Conservation (phyloP, 768 basidiomycete species). For the Suillus lakei region DNA sequence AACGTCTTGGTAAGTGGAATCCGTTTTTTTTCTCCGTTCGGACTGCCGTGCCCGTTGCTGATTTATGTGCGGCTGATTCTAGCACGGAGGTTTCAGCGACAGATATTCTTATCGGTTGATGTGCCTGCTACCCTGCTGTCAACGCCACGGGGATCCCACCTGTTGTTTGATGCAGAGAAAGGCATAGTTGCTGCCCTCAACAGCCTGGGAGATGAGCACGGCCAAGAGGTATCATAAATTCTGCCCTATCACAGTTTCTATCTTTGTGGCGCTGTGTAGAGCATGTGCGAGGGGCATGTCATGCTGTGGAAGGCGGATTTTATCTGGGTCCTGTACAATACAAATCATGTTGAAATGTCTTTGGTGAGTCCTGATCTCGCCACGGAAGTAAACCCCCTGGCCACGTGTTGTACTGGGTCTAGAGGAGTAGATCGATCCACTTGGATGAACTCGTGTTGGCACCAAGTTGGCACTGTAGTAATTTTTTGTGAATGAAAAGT, state of each 20-base stretch:
- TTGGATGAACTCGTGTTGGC: slow-evolving; percentile 2
- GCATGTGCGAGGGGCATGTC: background rate
- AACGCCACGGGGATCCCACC: slow-evolving; percentile 50
- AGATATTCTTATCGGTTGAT: slow-evolving; percentile 79
- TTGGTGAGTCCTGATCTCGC: background rate
- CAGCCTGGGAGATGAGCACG: slow-evolving; percentile 30
- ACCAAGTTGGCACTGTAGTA: background rate
- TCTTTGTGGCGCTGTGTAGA: background rate
- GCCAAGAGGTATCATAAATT: background rate
- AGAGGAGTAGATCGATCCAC: background rate
- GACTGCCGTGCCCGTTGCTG: slow-evolving; percentile 18
- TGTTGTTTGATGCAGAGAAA: slow-evolving; percentile 64
- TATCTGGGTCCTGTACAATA: background rate
- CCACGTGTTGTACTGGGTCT: background rate
- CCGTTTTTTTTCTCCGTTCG: slow-evolving; percentile 9
- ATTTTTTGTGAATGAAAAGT: background rate
- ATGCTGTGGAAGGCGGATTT: background rate
- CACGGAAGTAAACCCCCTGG: background rate
- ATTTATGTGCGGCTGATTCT: slow-evolving; percentile 16
- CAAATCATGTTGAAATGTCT: background rate
- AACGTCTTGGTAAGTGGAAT: slow-evolving; percentile 70
- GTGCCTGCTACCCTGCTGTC: slow-evolving; percentile 42
- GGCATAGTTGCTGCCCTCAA: slow-evolving; percentile 55
- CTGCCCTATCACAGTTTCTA: background rate
- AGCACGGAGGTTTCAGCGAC: slow-evolving; percentile 69